These are phyloP conservation scores for Thelonectria discophora DNA, from an alignment of 2,329 filamentous ascomycete genomes.

Conservation along the genomic window DNA sequence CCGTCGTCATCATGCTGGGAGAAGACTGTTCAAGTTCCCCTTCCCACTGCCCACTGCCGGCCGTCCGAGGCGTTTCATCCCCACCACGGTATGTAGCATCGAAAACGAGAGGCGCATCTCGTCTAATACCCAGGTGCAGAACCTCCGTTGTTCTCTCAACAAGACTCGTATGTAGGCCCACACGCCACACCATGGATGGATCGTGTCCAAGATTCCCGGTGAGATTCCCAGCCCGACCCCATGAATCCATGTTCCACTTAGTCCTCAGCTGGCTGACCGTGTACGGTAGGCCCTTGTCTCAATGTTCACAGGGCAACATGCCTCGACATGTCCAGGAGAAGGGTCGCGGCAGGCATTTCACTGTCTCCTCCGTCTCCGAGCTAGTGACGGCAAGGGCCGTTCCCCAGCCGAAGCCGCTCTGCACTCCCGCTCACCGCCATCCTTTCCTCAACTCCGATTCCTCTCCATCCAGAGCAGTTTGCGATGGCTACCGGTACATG, in stretches of 20 bases:
- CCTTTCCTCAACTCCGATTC: constrained; percentile 1
- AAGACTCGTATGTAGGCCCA: not conserved
- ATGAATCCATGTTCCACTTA: too few relatives aligned
- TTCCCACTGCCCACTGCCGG: not conserved
- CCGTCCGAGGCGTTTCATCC: not conserved
- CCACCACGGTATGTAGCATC: not conserved
- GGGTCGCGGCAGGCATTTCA: too few relatives aligned
- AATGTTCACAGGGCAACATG: not conserved
- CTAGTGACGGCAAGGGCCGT: constrained; percentile 31
- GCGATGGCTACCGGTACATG: not conserved
- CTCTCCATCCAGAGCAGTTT: not conserved
- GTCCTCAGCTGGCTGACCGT: too few relatives aligned
- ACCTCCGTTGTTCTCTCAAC: not conserved
- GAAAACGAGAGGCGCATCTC: not conserved
- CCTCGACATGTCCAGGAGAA: too few relatives aligned
- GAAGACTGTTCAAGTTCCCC: not conserved
- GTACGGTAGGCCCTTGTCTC: too few relatives aligned
- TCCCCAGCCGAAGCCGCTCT: constrained; percentile 22
- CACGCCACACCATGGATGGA: not conserved
- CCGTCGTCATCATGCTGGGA: constrained; percentile 5
- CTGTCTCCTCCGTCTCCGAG: constrained; percentile 1
- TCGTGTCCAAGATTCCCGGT: not conserved
- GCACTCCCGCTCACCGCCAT: constrained; percentile 28
- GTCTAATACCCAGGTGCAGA: not conserved
- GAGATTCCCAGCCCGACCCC: not conserved